Evolutionary conservation across 2,329 filamentous ascomycete genomes (phyloP), one percentile per base, ranked within the genome.

Genomic region (Huntiella abstrusa): DNA sequence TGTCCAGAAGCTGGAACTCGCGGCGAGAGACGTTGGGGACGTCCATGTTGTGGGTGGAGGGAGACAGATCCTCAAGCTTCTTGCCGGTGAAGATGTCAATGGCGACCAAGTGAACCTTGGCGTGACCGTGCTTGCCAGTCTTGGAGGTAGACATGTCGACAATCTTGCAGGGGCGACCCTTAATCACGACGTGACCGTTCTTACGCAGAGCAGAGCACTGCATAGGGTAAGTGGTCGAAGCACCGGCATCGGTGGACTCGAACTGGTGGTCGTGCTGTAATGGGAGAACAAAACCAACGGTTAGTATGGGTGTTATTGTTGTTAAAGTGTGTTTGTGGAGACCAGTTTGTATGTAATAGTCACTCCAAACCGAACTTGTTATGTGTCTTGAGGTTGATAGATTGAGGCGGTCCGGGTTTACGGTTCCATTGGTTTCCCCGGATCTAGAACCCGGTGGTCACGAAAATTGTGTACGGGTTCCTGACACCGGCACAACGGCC

Each of bases 51-150:
- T 82, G 77, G 74, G 91, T 98, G 64, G 91, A 98, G 58, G 91
- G 91, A 68, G 80, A 95, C 53, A 98, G 79, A 73, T 98, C 92
- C 75, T 98, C 91, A 56, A 94, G 77, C 80, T 98, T 98, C 84
- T 95, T 98, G 77, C 75, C 75, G 56, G 87, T 98, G 81, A 98
- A 98, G 74, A 98, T 96, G 67, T 98, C 91, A 66, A 92, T 78
- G 64, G 86, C 91, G 62, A 95, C 82, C 60, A 98, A 73, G 72
- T 98, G 88, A 66, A 98, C 91, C 81, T 98, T 98, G 71, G 91
- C 91, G 83, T 98, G 92, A 68, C 91, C 91, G 83, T 98, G 91
- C 85, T 98, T 98, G 71, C 91, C 91, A 58, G 91, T 98, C 87
- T 98, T 98, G 68, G 91, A 98, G 73, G 91, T 98, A 58, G 86